These are phyloP conservation scores for Chaetothyriales sp. DNA, from an alignment of 2,329 filamentous ascomycete genomes.

Conservation along the genomic window DNA sequence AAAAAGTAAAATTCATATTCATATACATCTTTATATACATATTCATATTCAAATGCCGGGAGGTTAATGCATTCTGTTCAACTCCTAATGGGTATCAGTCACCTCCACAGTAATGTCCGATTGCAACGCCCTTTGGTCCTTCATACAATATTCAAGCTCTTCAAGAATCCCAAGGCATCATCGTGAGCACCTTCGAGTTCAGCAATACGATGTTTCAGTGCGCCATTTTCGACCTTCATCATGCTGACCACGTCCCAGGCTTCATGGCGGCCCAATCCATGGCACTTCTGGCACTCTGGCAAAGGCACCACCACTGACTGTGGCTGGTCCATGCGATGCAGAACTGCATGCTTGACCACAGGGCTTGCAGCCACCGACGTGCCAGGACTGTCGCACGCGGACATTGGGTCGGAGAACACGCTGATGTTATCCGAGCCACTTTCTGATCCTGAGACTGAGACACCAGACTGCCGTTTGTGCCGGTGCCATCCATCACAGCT, in stretches of 20 bases:
- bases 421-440: constrained; percentile 38
- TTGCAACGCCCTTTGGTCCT: neutral
- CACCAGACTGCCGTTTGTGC: constrained; percentile 25
- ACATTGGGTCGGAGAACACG: constrained; percentile 29
- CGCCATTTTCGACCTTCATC: constrained; percentile 40
- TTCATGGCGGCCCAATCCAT: constrained; percentile 27
- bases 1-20: neutral
- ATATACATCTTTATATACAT: neutral
- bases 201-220: constrained; percentile 36
- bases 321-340: constrained; percentile 11
- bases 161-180: constrained; percentile 32
- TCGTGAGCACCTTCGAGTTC: constrained; percentile 42
- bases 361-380: constrained; percentile 11
- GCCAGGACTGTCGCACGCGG: constrained; percentile 5
- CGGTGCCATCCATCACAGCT: constrained; percentile 14
- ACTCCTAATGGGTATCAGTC: neutral
- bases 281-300: constrained; percentile 27
- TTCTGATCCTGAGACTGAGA: constrained; percentile 38
- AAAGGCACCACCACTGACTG: constrained; percentile 24
- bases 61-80: neutral
- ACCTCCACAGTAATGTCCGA: no score
- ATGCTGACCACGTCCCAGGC: constrained; percentile 40
- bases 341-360: constrained; percentile 5
- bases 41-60: neutral
- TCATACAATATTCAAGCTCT: constrained; percentile 9